Evolutionary conservation across 495 filamentous ascomycete species (phyloP).

Genomic region (Talaromyces thailandensis): DNA sequence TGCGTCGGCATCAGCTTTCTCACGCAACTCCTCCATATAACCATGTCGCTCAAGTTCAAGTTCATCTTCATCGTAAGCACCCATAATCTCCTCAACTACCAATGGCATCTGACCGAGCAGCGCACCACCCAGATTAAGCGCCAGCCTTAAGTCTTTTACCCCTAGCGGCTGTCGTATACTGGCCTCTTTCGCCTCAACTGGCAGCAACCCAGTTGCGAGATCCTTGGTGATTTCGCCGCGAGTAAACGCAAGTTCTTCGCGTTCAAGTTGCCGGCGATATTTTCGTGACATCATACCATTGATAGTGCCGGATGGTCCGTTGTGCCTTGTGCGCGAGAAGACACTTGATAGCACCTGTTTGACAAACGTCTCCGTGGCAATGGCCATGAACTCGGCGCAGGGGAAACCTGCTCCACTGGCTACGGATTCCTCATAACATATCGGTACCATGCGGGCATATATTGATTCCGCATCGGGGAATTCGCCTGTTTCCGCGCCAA

Average conservation of each 20-base stretch:
- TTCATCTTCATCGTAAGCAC: constrained; percentile 67
- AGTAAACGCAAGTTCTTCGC: constrained; percentile 60
- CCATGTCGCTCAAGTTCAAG: constrained; percentile 54
- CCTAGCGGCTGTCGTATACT: constrained; percentile 57
- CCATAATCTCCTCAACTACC: constrained; percentile 60
- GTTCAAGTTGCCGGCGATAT: constrained; percentile 62
- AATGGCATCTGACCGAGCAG: constrained; percentile 70
- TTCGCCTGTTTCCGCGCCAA: constrained; percentile 84
- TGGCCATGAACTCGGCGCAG: constrained; percentile 77
- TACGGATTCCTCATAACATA: constrained; percentile 88
- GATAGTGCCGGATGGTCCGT: constrained; percentile 61
- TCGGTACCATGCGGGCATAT: constrained; percentile 78
- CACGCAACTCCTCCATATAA: constrained; percentile 17
- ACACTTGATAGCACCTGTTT: constrained; percentile 78
- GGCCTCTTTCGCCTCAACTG: constrained; percentile 63
- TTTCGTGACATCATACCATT: constrained; percentile 70
- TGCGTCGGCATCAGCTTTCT: background rate
- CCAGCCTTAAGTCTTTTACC: constrained; percentile 70
- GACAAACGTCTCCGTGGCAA: constrained; percentile 84
- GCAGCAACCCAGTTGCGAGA: constrained; percentile 56
- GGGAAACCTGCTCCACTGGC: constrained; percentile 60
- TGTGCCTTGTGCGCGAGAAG: constrained; percentile 68
- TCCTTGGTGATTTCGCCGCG: constrained; percentile 62
- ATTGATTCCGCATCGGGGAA: constrained; percentile 80
- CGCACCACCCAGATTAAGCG: constrained; percentile 63